Base-by-base conservation (phyloP, 2,329 filamentous ascomycete genomes). In the Colletotrichum camelliae region DNA sequence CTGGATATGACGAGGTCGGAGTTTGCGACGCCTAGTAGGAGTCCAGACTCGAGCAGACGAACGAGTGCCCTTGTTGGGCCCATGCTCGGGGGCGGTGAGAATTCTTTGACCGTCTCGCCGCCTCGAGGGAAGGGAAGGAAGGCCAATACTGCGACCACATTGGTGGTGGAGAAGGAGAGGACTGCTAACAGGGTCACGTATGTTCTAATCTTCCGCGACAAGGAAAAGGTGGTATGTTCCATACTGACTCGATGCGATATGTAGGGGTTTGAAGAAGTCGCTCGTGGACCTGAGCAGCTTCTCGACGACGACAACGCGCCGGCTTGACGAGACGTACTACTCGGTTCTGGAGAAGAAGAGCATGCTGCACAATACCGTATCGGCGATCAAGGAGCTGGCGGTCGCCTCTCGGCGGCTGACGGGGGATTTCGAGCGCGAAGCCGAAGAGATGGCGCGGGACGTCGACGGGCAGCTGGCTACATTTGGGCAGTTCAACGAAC, bases 311-410 rank as follows among this genome's bases (percentile, higher is more conserved):
- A 91, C 92, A 29, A 94, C 92, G 18, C 88, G 89, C 76, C 90
- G 90, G 39, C 90, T 96, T 57, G 94, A 96, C 82, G 91, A 94
- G 74, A 93, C 93, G 4, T 96, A 96, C 84, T 94, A 94, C 78
- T 90, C 91, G 1, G 90, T 96, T 12, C 87, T 95, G 35, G 92
- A 95, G 81, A 94, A 93, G 80, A 88, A 94, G 65, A 89, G 89
- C 66, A 83, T 88, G 1, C 86, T 96, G 48, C 92, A 93, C 70
- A 89, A 87, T 78, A 95, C 92, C 1, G 90, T 96, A 52, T 83
- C 87, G 7, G 89, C 89, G 4, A 86, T 96, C 33, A 92, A 92
- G 80, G 91, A 94, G 78, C 88, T 96, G n/a, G 91, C 93, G 1
- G 86, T 86, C 35, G 87, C 91, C 79, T 92, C 93, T 7, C 88